Evolutionary conservation across 257 asterid species (phyloP), one percentile per base, ranked within the genome.

Genomic region (Fraxinus pennsylvanica): DNA sequence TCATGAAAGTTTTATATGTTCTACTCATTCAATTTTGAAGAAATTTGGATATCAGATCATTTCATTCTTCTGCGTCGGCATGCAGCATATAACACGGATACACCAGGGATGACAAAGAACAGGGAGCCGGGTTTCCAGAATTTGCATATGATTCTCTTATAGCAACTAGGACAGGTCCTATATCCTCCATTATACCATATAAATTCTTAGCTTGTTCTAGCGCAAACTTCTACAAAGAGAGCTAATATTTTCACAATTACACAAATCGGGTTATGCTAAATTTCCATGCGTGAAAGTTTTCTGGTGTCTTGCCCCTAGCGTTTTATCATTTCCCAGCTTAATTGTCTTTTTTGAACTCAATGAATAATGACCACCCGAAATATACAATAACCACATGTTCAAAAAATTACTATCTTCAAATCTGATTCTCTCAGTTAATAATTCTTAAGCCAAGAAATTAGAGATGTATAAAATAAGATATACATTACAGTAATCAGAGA

Each of bases 371-470:
- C 63, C 63, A 25, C 17, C 68, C 30, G 27, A 39, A 76, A 47
- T 29, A 52, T 3, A 61, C 33, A 38, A 10, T 25, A 59, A 69
- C 10, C 30, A 30, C 32, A 71, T 33, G 45, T 36, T 39, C 36
- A 32, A 25, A 57, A 38, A 75, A 33, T 45, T 27, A 66, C 3
- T n/a, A 12, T 29, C 14, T 61, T 25, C 43, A 80, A 69, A 74
- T 35, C 73, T 25, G 22, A 68, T 50, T 73, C 9, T 15, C 68
- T 27, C 54, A 39, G 8, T 32, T 73, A 57, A 27, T 38, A 61
- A 21, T 61, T 61, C 68, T 45, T 33, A 38, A 76, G 29, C 68
- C 74, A 85, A 76, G 9, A 33, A 72, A 66, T 32, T 57, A 71
- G 27, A 70, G 74, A 71, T 25, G 33, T 35, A 29, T 9, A 21